phyloP scores from a whole-genome alignment of 2,329 filamentous ascomycete species.

The Epichloe typhina region DNA sequence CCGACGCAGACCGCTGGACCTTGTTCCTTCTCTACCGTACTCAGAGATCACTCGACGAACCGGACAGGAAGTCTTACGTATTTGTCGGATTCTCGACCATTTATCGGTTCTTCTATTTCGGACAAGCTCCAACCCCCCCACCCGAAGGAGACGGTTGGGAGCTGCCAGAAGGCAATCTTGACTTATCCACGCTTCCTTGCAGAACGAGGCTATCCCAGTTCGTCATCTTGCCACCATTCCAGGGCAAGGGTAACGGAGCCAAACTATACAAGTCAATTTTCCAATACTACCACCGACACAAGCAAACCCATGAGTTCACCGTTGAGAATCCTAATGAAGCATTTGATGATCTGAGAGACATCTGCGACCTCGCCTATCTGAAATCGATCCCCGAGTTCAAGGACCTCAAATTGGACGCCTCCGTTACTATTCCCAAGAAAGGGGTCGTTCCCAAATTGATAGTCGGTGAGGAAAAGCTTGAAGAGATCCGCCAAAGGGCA shows the following conservation, averaged over 20 bases:
- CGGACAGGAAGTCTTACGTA: conserved; percentile 49
- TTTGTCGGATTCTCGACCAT: conserved; percentile 85
- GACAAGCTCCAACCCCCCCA: conserved; percentile 31
- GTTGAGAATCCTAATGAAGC: conserved; percentile 88
- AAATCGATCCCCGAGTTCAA: conserved; percentile 45
- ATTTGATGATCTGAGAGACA: conserved; percentile 69
- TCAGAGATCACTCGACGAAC: conserved; percentile 26
- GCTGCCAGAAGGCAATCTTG: conserved; percentile 30
- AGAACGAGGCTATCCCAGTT: conserved; percentile 88
- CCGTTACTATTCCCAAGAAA: conserved; percentile 33
- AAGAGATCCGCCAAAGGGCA: conserved; percentile 41
- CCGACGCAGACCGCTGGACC: conserved; percentile 74
- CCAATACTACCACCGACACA: conserved; percentile 49
- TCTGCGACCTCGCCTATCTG: conserved; percentile 57
- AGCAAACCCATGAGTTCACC: conserved; percentile 68
- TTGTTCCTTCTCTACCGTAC: conserved; percentile 78
- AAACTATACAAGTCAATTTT: conserved; percentile 75
- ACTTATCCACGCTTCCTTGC: conserved; percentile 52
- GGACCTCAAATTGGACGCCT: conserved; percentile 40
- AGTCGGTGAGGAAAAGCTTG: conserved; percentile 42
- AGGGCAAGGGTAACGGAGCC: conserved; percentile 65
- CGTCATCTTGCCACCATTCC: conserved; percentile 77
- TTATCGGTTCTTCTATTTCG: conserved; percentile 67
- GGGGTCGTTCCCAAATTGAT: conserved; percentile 36
- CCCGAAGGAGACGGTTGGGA: conserved; percentile 28